Evolutionary conservation across 2,329 filamentous ascomycete genomes (phyloP).

Genomic region (Ustulina deusta): DNA sequence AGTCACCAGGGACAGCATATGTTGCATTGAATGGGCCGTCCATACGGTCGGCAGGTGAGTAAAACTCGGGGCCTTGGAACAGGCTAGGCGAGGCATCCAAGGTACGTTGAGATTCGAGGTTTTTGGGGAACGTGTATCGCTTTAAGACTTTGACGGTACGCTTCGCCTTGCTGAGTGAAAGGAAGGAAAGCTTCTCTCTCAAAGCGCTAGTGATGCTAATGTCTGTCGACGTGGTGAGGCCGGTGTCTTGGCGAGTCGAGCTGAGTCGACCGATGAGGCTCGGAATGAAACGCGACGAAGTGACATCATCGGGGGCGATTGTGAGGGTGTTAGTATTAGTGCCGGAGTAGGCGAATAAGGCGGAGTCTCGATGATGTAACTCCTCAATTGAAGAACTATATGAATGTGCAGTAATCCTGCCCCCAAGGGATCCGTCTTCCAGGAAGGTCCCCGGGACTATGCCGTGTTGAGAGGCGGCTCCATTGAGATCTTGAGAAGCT

Average conservation of each 20-base stretch:
- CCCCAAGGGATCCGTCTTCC: slow-evolving; percentile 42
- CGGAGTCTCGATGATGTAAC: slow-evolving; percentile 14
- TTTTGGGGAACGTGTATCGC: slow-evolving; percentile 49
- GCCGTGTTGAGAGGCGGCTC: slow-evolving; percentile 3
- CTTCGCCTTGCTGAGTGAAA: slow-evolving; percentile 42
- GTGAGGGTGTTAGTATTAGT: slow-evolving; percentile 1
- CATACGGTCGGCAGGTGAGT: slow-evolving; percentile 21
- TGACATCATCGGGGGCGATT: background rate
- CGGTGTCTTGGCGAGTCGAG: slow-evolving; percentile 44
- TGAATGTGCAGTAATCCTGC: slow-evolving; percentile 44
- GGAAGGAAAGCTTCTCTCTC: slow-evolving; percentile 41
- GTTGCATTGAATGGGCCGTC: slow-evolving; percentile 47
- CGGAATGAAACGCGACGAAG: slow-evolving; percentile 22
- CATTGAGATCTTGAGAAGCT: slow-evolving; percentile 45
- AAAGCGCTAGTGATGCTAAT: slow-evolving; percentile 45
- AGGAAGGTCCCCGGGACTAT: slow-evolving; percentile 35
- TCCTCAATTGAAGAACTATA: slow-evolving; percentile 44
- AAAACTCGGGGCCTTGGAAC: slow-evolving; percentile 20
- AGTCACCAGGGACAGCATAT: slow-evolving; percentile 63
- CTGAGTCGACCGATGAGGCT: slow-evolving; percentile 25
- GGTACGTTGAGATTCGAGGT: slow-evolving; percentile 40
- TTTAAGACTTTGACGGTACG: slow-evolving; percentile 46
- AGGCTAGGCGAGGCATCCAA: slow-evolving; percentile 24
- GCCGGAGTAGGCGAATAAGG: slow-evolving; percentile 15
- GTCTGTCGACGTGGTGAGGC: slow-evolving; percentile 48